phyloP scores from a whole-genome alignment of 1,139 yeast species.

The Kazachstania sp. region DNA sequence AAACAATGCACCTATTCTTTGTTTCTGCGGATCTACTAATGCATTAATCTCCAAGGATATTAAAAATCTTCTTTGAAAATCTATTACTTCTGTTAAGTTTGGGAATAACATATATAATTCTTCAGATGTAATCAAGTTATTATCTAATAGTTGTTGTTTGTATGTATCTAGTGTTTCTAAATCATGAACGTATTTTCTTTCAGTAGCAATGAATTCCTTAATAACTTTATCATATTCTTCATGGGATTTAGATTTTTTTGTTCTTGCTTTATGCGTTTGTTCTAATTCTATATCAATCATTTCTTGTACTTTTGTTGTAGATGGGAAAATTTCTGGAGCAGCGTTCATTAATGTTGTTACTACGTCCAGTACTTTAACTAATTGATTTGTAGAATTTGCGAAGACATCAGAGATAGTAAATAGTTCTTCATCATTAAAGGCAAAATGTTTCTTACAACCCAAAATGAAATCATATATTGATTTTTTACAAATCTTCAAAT shows the following conservation, averaged over 20 bases:
- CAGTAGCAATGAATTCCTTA: constrained; percentile 78
- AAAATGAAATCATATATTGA: constrained; percentile 84
- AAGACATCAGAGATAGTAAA: constrained; percentile 89
- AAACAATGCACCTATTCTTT: constrained; percentile 82
- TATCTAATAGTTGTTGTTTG: constrained; percentile 55
- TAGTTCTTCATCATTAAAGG: constrained; percentile 69
- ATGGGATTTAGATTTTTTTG: constrained; percentile 6
- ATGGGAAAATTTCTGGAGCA: constrained; percentile 36
- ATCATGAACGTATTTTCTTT: constrained; percentile 86
- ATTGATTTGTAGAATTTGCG: constrained; percentile 70
- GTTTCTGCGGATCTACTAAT: constrained; percentile 62
- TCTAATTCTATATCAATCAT: constrained; percentile 13
- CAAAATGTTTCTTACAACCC: constrained; percentile 74
- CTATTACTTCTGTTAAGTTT: constrained; percentile 74
- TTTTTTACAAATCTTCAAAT: constrained; percentile 75
- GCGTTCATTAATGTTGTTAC: constrained; percentile 55
- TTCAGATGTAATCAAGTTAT: constrained; percentile 68
- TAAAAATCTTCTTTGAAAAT: constrained; percentile 83
- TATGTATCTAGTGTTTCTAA: constrained; percentile 64
- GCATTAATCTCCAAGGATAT: constrained; percentile 87
- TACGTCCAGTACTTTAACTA: constrained; percentile 62
- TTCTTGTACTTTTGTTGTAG: constrained; percentile 15
- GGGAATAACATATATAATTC: constrained; percentile 80
- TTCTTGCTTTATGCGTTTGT: constrained; percentile 5
- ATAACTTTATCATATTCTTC: constrained; percentile 48